Percentiles rank a stretch among this genome's conserved stretches.
Evolutionary conservation across 164 flowering plant species (phyloP).

Genomic region (Tetrastigma voinierianum): DNA sequence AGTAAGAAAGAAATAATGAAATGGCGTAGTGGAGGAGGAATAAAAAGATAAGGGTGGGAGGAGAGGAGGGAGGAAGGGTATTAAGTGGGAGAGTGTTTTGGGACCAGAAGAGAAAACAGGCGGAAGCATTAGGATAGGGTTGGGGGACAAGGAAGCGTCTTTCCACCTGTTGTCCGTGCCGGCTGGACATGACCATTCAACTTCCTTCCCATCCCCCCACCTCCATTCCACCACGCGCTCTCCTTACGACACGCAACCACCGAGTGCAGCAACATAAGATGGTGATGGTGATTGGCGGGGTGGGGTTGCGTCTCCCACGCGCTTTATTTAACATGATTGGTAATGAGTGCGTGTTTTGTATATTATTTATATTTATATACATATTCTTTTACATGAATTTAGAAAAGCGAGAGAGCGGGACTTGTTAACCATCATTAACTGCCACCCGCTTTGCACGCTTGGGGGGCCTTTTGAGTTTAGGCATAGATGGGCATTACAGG

Average conservation of each 20-base stretch:
- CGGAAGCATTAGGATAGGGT: slow-evolving; percentile 18
- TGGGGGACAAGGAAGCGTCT: slow-evolving; percentile 38
- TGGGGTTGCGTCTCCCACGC: slow-evolving; percentile 3
- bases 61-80: slow-evolving; percentile 7
- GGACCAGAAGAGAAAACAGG: slow-evolving; percentile 22
- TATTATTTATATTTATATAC: too few relatives aligned
- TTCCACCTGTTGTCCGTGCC: slow-evolving; percentile 28
- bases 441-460: slow-evolving; percentile 17
- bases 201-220: slow-evolving; percentile 7
- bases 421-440: slow-evolving; percentile 15
- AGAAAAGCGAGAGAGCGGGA: neutral
- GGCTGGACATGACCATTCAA: slow-evolving; percentile 28
- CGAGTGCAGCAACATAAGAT: too few relatives aligned
- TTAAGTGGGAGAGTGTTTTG: neutral
- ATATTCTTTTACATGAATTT: neutral
- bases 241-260: neutral
- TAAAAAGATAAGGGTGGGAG: neutral
- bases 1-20: too few relatives aligned
- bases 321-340: neutral
- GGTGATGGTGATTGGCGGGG: too few relatives aligned
- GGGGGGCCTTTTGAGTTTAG: slow-evolving; percentile 4
- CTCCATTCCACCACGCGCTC: slow-evolving; percentile 9
- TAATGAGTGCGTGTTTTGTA: too few relatives aligned
- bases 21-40: neutral
- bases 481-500: neutral